Evolutionary conservation across 148 eudicot species (phyloP), one percentile per base, ranked within the genome.

Genomic region (Euryodendron excelsum): DNA sequence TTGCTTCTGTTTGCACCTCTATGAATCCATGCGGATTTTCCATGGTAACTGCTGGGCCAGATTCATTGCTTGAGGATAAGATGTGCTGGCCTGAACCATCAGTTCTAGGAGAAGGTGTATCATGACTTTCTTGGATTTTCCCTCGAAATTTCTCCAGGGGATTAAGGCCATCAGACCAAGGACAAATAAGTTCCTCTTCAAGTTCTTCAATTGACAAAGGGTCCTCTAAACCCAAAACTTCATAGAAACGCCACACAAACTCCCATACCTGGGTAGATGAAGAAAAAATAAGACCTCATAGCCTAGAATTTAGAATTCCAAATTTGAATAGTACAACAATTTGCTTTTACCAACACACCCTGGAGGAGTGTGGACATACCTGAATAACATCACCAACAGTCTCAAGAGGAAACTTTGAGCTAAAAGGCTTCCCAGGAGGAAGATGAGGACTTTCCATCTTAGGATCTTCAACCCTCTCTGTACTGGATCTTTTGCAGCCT

Each of bases 371-470:
- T 27, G 36, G 56, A 67, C 50, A 79, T 86, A 91, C 94, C 89
- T 91, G 91, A 47, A 91, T 85, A 75, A 79, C 82, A 71, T 91
- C 90, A 60, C 92, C 91, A 27, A 91, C 80, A 59, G 83, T 79
- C 75, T 83, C 79, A 64, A 82, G 68, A 28, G 92, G 89, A 65
- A 91, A 83, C 78, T 87, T 83, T 55, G 82, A 74, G 37, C 87
- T 84, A 67, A 89, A 64, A 63, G 74, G 82, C 75, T 79, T 86
- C 50, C 96, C 96, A 28, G 69, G 67, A 20, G 90, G 93, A 21
- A 69, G 82, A 58, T 36, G 34, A 61, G 52, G 81, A 74, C 68
- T 65, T 47, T 50, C 52, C 28, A 55, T 63, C 21, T 50, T 34
- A 69, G 74, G 65, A 23, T 79, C 73, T 76, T 77, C 82, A 76